phyloP scores from a whole-genome alignment of 768 basidiomycete species.

The Tylopilus sp. region DNA sequence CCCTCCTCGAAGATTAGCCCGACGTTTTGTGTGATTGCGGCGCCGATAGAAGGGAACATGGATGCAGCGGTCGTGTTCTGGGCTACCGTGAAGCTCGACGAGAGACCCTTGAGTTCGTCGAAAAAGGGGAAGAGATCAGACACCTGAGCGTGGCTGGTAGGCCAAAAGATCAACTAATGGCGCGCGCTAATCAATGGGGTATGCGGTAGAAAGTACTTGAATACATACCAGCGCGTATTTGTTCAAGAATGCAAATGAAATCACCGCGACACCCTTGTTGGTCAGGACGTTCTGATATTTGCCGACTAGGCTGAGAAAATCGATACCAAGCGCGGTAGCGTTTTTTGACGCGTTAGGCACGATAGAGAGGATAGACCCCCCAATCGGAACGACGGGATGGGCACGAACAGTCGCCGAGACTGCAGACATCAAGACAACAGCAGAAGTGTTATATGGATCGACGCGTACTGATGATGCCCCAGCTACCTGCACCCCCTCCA shows the following conservation, averaged over 20 bases:
- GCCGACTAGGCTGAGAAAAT: slow-evolving; percentile 14
- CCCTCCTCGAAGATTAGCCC: slow-evolving; percentile 11
- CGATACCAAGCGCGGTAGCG: slow-evolving; percentile 12
- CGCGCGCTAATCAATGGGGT: not conserved
- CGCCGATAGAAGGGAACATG: slow-evolving; percentile 15
- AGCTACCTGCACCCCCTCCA: slow-evolving; percentile 53
- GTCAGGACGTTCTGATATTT: slow-evolving; percentile 17
- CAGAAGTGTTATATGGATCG: too few species aligned
- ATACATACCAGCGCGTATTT: slow-evolving; percentile 17
- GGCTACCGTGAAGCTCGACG: slow-evolving; percentile 10
- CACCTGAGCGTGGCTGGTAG: not conserved
- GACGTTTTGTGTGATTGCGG: slow-evolving; percentile 4
- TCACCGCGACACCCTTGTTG: slow-evolving; percentile 9
- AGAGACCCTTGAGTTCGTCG: slow-evolving; percentile 12
- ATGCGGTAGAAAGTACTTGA: not conserved
- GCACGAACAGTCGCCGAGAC: slow-evolving; percentile 17
- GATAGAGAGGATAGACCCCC: slow-evolving; percentile 13
- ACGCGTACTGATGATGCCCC: slow-evolving; percentile 38
- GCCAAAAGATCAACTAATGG: slow-evolving; percentile 17
- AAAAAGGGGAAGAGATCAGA: slow-evolving; percentile 17
- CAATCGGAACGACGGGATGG: slow-evolving; percentile 8
- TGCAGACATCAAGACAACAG: not conserved
- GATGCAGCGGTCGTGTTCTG: slow-evolving; percentile 13
- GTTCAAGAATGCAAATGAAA: not conserved
- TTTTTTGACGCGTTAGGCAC: slow-evolving; percentile 10